phyloP scores from a whole-genome alignment of 805 yeast genomes.

The Metschnikowia aberdeeniae region DNA sequence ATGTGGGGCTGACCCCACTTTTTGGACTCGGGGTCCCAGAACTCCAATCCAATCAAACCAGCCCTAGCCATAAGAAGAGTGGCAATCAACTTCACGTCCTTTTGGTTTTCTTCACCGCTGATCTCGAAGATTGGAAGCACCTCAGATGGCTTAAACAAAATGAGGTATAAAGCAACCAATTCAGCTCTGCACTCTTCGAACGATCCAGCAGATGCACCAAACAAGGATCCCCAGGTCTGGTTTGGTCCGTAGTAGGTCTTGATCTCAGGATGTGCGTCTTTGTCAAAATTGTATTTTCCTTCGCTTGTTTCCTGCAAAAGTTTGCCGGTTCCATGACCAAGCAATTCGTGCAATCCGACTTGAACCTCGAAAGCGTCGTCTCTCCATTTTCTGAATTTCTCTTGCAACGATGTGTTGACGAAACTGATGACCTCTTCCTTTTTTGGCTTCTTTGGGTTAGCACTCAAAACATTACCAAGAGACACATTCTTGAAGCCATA shows the following conservation, averaged over 20 bases:
- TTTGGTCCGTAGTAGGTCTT: conserved; percentile 70
- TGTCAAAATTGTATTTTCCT: conserved; percentile 71
- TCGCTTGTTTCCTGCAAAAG: conserved; percentile 53
- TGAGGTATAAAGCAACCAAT: conserved; percentile 76
- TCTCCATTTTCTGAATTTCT: conserved; percentile 62
- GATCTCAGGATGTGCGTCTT: conserved; percentile 61
- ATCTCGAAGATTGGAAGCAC: conserved; percentile 74
- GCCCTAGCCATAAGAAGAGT: conserved; percentile 84
- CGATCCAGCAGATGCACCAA: conserved; percentile 79
- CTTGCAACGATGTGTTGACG: conserved; percentile 49
- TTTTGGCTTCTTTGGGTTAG: conserved; percentile 58
- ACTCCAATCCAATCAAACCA: conserved; percentile 77
- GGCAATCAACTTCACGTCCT: conserved; percentile 60
- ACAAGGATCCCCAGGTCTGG: conserved; percentile 87
- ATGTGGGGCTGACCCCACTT: conserved; percentile 96
- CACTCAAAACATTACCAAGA: conserved; percentile 77
- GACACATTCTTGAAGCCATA: conserved; percentile 88
- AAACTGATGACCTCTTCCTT: conserved; percentile 69
- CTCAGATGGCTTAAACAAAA: conserved; percentile 56
- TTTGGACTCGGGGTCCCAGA: conserved; percentile 74
- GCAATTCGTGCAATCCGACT: conserved; percentile 87
- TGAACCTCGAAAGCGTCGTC: conserved; percentile 87
- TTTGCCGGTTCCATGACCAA: conserved; percentile 92
- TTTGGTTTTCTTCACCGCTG: conserved; percentile 51
- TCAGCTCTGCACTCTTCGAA: conserved; percentile 95